Base-by-base conservation (phyloP, 2,329 filamentous ascomycete species). In the Aureobasidium pullulans region DNA sequence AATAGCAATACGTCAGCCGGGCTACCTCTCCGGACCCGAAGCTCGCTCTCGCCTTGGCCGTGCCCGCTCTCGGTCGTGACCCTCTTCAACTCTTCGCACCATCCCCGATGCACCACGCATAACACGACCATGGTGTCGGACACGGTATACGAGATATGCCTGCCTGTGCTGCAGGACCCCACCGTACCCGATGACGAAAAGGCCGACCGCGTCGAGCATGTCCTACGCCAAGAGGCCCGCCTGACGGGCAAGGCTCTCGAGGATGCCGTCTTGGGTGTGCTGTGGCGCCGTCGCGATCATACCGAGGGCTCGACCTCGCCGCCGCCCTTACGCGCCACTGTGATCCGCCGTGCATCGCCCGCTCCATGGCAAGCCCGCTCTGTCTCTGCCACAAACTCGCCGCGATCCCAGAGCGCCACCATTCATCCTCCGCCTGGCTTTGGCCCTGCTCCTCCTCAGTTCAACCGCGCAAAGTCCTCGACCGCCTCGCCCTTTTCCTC, bases 141-240 rank as follows among this genome's bases (percentile, higher is more conserved):
- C 79, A 86, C 92, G 67, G 85, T 93, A 59, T 96, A 95, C 78
- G 91, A 96, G 68, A 83, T 94, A 69, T 96, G 91, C 73, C 84
- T 95, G 71, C 89, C 90, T 56, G 84, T 96, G 70, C 83, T 99
- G 64, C 86, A 94, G 77, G 87, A 96, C 75, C 77, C 84, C 61
- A 80, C 81, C 59, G 80, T 96, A 62, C 90, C 96, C 68, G 94
- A 97, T 64, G 94, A 99, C 75, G 93, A 96, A 70, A 96, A 94
- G 79, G 93, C 89, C 50, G 93, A 97, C 75, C 89, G 84, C 75
- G 80, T 96, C 57, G 92, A 96, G 76, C 88, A 91, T 65, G 80
- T 96, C 57, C 80, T 97, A 68, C 87, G 85, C 74, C 86, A 85
- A 66, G 85, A 92, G 75, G 82, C 79, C 32, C 67, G 64, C 49